Percentiles rank a stretch among this genome's conserved stretches.
phyloP scores from a whole-genome alignment of 345 rosid genomes.

The Laguncularia racemosa region DNA sequence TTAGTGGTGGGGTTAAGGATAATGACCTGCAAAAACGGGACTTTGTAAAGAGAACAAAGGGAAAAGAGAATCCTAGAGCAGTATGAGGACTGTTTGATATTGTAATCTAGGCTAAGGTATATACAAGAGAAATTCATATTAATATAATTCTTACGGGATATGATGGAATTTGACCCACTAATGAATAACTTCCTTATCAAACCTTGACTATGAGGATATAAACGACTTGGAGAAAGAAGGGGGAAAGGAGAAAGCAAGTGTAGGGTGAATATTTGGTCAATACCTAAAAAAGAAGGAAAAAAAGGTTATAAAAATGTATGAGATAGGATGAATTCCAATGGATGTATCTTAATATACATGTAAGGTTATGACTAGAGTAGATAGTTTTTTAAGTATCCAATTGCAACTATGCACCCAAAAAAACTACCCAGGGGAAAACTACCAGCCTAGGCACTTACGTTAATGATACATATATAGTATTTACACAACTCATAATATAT shows the following conservation, averaged over 20 bases:
- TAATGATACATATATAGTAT: too few relatives aligned
- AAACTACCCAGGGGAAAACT: too few relatives aligned
- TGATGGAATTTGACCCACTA: slow-evolving; percentile 24
- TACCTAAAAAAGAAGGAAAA: not conserved
- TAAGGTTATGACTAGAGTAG: too few relatives aligned
- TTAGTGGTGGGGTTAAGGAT: slow-evolving; percentile 43
- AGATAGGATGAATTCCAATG: not conserved
- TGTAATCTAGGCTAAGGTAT: not conserved
- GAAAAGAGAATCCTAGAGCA: slow-evolving; percentile 58
- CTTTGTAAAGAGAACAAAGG: slow-evolving; percentile 15
- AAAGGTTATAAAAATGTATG: not conserved
- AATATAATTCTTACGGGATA: not conserved
- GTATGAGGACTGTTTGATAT: slow-evolving; percentile 7
- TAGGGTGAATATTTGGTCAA: not conserved
- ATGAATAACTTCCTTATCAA: slow-evolving; percentile 4
- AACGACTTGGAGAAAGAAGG: not conserved
- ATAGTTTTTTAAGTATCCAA: too few relatives aligned
- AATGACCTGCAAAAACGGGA: slow-evolving; percentile 37
- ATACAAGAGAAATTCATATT: not conserved
- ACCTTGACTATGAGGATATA: slow-evolving; percentile 14
- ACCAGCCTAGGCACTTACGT: too few relatives aligned
- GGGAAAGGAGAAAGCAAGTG: not conserved
- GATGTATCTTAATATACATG: not conserved
- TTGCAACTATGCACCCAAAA: too few relatives aligned
- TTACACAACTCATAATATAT: too few relatives aligned